Base-by-base conservation (phyloP, 164 flowering plant genomes). In the Tinospora cordifolia region DNA sequence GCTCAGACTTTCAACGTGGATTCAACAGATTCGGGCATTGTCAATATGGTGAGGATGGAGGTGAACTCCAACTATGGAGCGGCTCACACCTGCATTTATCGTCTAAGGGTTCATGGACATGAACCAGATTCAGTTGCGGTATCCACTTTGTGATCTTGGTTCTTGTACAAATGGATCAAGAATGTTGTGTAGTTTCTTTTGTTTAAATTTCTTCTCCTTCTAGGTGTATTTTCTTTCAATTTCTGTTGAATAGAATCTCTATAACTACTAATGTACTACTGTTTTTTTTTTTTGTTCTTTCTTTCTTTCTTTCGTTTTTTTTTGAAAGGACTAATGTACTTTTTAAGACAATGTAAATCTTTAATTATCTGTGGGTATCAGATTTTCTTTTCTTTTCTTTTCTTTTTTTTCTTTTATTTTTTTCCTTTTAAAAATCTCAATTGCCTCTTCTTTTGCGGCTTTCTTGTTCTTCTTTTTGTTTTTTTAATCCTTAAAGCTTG, bases 21-120 rank as follows among this genome's bases (percentile, higher is more conserved):
- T 1, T 72, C 82, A 6, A 69, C 78, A 25, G 81, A 79, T n/a
- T 69, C 83, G 57, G 74, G 81, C 34, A 24, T 83, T 21, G 66
- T 95, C 40, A 81, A 90, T 78, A 85, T 77, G 34, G 79, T 95
- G 65, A 84, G 97, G 86, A 77, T 95, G 4, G 97, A 94, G 57
- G 82, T 88, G 70, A 39, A 81, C 7, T 85, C 99, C 22, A 95
- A 95, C 83, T 90, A 90, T 66, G 99, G 97, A 67, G 82, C 79
- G 73, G 70, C 83, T 8, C 88, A 85, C 66, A 90, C 98, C 2
- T 95, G 99, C 86, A 89, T 94, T n/a, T 94, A 94, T 72, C 90
- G 99, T 22, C 66, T 94, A 67, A 84, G 99, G 81, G 96, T 94
- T 24, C 99, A 94, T 62, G 99, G 99, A 39, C 81, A 74, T 24